These are phyloP conservation scores for Alternaria incomplexa DNA, from an alignment of 2,329 filamentous ascomycete species.

Conservation along the genomic window DNA sequence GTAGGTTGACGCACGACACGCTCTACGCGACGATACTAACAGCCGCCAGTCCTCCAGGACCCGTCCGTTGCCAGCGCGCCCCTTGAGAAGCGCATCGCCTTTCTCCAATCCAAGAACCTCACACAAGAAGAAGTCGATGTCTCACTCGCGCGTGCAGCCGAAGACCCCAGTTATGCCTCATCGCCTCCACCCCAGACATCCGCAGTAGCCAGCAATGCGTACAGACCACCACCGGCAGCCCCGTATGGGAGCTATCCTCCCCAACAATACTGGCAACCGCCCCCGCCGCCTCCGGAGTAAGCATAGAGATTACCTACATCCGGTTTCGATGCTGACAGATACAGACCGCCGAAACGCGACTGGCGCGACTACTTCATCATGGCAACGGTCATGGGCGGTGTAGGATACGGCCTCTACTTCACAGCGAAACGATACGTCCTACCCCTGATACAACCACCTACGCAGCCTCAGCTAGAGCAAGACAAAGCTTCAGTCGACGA, in stretches of 20 bases:
- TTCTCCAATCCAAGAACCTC: slow-evolving; percentile 94
- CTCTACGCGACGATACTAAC: slow-evolving; percentile 20
- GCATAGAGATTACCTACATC: slow-evolving; percentile 10
- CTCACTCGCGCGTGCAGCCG: slow-evolving; percentile 77
- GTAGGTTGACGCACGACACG: slow-evolving; percentile 47
- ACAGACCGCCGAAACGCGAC: slow-evolving; percentile 73
- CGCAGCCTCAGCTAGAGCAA: slow-evolving; percentile 88
- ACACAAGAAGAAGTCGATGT: slow-evolving; percentile 93
- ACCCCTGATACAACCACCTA: slow-evolving; percentile 90
- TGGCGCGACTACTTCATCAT: slow-evolving; percentile 99
- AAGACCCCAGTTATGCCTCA: slow-evolving; percentile 56
- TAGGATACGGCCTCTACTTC: slow-evolving; percentile 86
- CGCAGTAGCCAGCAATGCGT: slow-evolving; percentile 47
- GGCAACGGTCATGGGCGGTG: slow-evolving; percentile 90
- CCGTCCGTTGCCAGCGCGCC: slow-evolving; percentile 87
- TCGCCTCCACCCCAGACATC: slow-evolving; percentile 57
- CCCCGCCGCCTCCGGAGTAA: slow-evolving; percentile 61
- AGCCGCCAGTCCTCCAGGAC: slow-evolving; percentile 81
- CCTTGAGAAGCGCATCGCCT: slow-evolving; percentile 90
- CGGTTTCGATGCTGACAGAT: slow-evolving; percentile 18
- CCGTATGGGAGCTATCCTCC: slow-evolving; percentile 60
- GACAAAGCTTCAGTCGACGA: slow-evolving; percentile 94
- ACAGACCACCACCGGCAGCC: slow-evolving; percentile 54
- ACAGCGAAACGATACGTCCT: slow-evolving; percentile 89
- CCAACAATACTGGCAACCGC: slow-evolving; percentile 60